phyloP scores from a whole-genome alignment of 768 basidiomycete genomes.

The Trametopsis cervina region DNA sequence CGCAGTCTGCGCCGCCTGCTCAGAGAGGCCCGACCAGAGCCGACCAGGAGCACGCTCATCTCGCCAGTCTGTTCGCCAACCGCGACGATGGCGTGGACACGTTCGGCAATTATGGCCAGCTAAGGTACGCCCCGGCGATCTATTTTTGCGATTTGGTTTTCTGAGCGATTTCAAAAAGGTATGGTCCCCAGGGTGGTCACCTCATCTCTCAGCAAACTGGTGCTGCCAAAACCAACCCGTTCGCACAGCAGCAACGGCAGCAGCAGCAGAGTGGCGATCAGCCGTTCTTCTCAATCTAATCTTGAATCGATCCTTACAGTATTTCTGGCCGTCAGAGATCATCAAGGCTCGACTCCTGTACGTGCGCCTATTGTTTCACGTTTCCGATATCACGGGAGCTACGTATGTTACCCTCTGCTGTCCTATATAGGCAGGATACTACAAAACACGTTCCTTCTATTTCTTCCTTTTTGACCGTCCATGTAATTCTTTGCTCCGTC shows the following conservation, averaged over 20 bases:
- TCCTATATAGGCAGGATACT: too few relatives aligned
- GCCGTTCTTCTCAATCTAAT: constrained; percentile 29
- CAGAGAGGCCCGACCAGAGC: constrained; percentile 31
- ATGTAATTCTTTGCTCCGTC: too few relatives aligned
- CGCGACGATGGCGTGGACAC: constrained; percentile 85
- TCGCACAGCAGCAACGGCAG: constrained; percentile 52
- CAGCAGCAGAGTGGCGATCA: constrained; percentile 37
- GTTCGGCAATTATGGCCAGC: constrained; percentile 80
- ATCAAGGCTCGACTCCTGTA: too few relatives aligned
- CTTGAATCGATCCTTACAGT: too few relatives aligned
- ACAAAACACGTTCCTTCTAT: too few relatives aligned
- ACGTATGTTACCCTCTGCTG: too few relatives aligned
- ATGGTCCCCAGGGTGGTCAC: constrained; percentile 28
- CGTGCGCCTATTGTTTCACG: too few relatives aligned
- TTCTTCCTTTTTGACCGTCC: too few relatives aligned
- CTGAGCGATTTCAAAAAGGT: constrained; percentile 30
- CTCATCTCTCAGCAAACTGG: constrained; percentile 27
- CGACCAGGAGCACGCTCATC: constrained; percentile 66
- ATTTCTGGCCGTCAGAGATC: too few relatives aligned
- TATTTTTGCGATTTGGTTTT: neutral
- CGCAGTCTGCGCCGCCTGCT: constrained; percentile 30
- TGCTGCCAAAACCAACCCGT: constrained; percentile 45
- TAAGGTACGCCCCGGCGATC: constrained; percentile 59
- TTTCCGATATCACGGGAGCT: too few relatives aligned
- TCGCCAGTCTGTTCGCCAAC: constrained; percentile 81